phyloP scores from a whole-genome alignment of 2,329 filamentous ascomycete genomes.

The Sporothrix inflata region DNA sequence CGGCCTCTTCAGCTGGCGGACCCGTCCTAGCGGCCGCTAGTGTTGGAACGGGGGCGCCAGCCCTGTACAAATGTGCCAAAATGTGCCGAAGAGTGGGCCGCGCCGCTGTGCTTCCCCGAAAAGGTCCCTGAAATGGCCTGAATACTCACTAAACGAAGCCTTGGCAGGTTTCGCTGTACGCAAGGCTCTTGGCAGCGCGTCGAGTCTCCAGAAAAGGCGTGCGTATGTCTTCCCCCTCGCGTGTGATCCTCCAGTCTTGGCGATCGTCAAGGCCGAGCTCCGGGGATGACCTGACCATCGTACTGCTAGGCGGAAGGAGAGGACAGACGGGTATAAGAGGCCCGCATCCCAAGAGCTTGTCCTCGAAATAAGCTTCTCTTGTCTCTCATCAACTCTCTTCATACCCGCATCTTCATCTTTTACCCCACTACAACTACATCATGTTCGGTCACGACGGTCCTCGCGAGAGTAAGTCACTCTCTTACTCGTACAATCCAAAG shows the following conservation, averaged over 20 bases:
- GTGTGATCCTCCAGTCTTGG: background rate
- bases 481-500: too few species aligned
- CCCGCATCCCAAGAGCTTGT: background rate
- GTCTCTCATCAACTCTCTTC: background rate
- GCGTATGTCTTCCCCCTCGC: constrained; percentile 7
- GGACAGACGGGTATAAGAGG: background rate
- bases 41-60: background rate
- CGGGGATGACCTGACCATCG: background rate
- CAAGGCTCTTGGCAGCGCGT: constrained; percentile 7
- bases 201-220: background rate
- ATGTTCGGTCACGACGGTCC: constrained; percentile 3
- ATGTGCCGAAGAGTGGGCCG: background rate
- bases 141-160: background rate
- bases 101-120: background rate
- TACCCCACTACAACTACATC: background rate
- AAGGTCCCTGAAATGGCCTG: background rate
- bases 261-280: background rate
- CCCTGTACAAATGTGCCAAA: background rate
- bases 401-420: background rate
- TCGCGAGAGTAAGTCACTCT: constrained; percentile 1
- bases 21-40: constrained; percentile 11
- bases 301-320: too few species aligned
- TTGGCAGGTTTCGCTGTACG: constrained; percentile 8
- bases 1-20: constrained; percentile 15
- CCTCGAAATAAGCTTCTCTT: background rate